phyloP scores from a whole-genome alignment of 306 rosid species.

The Quercus wislizeni region DNA sequence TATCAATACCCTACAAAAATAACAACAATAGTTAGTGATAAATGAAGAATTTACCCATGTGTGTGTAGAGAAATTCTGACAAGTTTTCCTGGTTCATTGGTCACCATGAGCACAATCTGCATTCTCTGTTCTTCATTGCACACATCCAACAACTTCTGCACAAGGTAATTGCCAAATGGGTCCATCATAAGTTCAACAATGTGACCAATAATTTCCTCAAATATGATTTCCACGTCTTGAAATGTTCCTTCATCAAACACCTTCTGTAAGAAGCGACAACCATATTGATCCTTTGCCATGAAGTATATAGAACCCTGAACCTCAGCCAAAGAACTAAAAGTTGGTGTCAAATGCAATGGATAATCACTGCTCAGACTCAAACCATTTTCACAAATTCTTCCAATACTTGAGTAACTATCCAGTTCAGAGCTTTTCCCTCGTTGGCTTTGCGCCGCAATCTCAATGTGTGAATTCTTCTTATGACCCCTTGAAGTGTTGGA shows the following conservation, averaged over 20 bases:
- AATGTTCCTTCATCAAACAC: constrained; percentile 49
- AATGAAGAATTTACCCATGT: constrained; percentile 45
- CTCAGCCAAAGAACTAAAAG: constrained; percentile 37
- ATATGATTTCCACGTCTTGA: constrained; percentile 46
- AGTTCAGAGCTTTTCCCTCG: constrained; percentile 26
- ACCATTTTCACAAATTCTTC: constrained; percentile 24
- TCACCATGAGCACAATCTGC: constrained; percentile 46
- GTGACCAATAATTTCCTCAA: constrained; percentile 44
- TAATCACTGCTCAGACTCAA: constrained; percentile 12
- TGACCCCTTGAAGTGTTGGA: constrained; percentile 19
- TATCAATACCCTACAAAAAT: neutral
- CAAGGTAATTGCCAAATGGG: constrained; percentile 80
- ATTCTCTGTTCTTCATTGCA: constrained; percentile 52
- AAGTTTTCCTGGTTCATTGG: constrained; percentile 52
- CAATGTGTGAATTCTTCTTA: constrained; percentile 18
- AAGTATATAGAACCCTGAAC: constrained; percentile 32
- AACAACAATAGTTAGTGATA: neutral
- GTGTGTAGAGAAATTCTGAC: constrained; percentile 55
- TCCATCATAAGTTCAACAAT: constrained; percentile 63
- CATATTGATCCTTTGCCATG: constrained; percentile 70
- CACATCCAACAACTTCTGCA: constrained; percentile 67
- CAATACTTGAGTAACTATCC: neutral
- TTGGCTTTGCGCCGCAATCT: neutral
- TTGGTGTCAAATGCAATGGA: constrained; percentile 5
- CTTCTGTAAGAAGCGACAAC: constrained; percentile 62